A percentile compares a stretch with the other conserved stretches of the same genome.
Conservation (phyloP, 2,329 filamentous ascomycete species). For the Fusarium nisikadoi region DNA sequence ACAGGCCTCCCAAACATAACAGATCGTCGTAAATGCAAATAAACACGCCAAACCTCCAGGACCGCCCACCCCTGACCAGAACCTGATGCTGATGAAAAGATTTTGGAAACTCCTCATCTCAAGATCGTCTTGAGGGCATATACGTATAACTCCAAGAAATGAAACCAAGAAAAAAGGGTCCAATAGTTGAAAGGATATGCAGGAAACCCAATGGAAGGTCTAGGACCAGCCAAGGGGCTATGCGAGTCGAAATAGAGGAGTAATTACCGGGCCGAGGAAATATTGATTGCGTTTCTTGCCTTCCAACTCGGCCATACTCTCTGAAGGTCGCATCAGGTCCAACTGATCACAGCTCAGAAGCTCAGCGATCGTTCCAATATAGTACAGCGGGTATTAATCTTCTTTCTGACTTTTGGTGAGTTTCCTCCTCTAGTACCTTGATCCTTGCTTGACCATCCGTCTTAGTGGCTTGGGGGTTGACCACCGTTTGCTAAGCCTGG, state of each 20-base stretch:
- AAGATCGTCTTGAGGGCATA: slow-evolving; percentile 37
- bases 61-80: slow-evolving; percentile 34
- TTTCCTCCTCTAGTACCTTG: slow-evolving; percentile 43
- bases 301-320: neutral
- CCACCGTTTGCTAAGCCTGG: slow-evolving; percentile 48
- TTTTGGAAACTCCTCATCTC: slow-evolving; percentile 39
- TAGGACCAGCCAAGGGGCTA: neutral
- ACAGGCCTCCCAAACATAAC: slow-evolving; percentile 7
- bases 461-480: slow-evolving; percentile 50
- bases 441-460: slow-evolving; percentile 21
- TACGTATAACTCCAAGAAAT: slow-evolving; percentile 42
- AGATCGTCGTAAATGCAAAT: slow-evolving; percentile 34
- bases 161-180: slow-evolving; percentile 34
- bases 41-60: slow-evolving; percentile 36
- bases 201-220: neutral
- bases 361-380: slow-evolving; percentile 36
- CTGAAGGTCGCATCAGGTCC: neutral
- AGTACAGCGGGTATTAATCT: slow-evolving; percentile 44
- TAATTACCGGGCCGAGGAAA: slow-evolving; percentile 22
- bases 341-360: neutral
- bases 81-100: slow-evolving; percentile 39
- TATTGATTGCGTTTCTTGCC: slow-evolving; percentile 2
- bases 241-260: slow-evolving; percentile 24
- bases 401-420: slow-evolving; percentile 44
- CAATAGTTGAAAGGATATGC: slow-evolving; percentile 10